phyloP scores from a whole-genome alignment of 1,284 basidiomycete species.

The Mixia osmundae region DNA sequence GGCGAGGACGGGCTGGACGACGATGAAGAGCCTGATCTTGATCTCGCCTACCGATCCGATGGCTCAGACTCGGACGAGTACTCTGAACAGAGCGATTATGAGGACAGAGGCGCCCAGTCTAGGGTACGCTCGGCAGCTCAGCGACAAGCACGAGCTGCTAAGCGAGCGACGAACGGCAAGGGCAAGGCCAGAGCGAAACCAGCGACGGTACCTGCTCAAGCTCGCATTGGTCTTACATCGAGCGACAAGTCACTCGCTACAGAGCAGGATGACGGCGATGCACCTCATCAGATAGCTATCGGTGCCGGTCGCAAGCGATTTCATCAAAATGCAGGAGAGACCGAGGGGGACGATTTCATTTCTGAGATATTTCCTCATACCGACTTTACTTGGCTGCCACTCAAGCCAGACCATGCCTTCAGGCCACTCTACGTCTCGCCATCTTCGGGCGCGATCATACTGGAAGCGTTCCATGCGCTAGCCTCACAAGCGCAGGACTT shows the following conservation, averaged over 20 bases:
- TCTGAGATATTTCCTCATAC: slow-evolving; percentile 4
- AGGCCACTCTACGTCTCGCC: slow-evolving; percentile 89
- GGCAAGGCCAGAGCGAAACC: slow-evolving; percentile 1
- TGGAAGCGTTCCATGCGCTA: slow-evolving; percentile 87
- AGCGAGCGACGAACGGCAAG: slow-evolving; percentile 1
- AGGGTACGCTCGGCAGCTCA: not conserved
- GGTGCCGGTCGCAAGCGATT: slow-evolving; percentile 5
- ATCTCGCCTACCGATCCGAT: slow-evolving; percentile 5
- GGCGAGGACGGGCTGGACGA: slow-evolving; percentile 2
- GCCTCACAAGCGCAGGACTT: slow-evolving; percentile 98
- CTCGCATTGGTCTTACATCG: slow-evolving; percentile 5
- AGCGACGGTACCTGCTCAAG: not conserved
- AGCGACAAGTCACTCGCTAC: slow-evolving; percentile 5
- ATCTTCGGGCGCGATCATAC: slow-evolving; percentile 62
- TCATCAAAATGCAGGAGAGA: no score
- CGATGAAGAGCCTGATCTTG: slow-evolving; percentile 6
- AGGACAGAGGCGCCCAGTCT: no score
- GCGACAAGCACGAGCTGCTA: not conserved
- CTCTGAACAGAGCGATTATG: slow-evolving; percentile 3
- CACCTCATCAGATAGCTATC: slow-evolving; percentile 2
- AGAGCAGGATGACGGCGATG: no score
- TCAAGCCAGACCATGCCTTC: slow-evolving; percentile 71
- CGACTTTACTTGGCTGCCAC: slow-evolving; percentile 58
- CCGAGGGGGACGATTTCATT: not conserved
- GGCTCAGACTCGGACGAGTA: slow-evolving; percentile 8